Percentiles rank a stretch among this genome's conserved stretches.
These are phyloP conservation scores for Ballota nigra DNA, from an alignment of 257 asterid genomes.

Conservation along the genomic window DNA sequence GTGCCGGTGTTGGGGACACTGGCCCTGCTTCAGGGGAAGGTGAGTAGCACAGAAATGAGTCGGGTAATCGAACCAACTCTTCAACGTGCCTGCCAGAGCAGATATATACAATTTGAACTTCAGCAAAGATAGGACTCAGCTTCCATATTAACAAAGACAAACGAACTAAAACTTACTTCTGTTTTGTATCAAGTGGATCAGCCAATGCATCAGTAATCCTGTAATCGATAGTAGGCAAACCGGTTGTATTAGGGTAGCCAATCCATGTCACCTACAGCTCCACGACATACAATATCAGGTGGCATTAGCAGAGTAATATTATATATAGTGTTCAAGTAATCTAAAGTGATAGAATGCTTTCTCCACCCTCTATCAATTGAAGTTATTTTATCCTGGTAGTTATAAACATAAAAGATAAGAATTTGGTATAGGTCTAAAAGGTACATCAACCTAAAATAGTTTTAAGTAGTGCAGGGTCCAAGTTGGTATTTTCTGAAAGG, in stretches of 20 bases:
- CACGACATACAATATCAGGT: conserved; percentile 24
- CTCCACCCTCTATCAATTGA: neutral
- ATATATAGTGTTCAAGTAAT: neutral
- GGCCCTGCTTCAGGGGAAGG: conserved; percentile 99
- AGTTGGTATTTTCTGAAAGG: too few relatives aligned
- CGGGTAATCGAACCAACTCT: conserved; percentile 84
- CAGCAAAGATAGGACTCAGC: conserved; percentile 16
- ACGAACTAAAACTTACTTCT: conserved; percentile 47
- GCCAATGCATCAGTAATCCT: conserved; percentile 89
- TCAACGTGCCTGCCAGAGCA: conserved; percentile 80
- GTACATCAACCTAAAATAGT: conserved; percentile 10
- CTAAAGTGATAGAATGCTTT: conserved; percentile 11
- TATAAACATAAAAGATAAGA: conserved; percentile 1
- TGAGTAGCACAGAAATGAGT: conserved; percentile 91
- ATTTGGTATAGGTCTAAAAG: neutral
- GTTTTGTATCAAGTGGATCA: conserved; percentile 79
- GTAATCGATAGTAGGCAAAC: conserved; percentile 93
- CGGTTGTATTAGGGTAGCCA: conserved; percentile 99
- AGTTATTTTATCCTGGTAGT: neutral
- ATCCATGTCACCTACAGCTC: conserved; percentile 92
- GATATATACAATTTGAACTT: conserved; percentile 20
- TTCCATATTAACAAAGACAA: neutral
- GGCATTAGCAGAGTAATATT: conserved; percentile 9
- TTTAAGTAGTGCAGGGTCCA: neutral
- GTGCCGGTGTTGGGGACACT: conserved; percentile 79